Percentiles rank a stretch among this genome's conserved stretches.
phyloP scores from a whole-genome alignment of 2,329 filamentous ascomycete genomes.

The Paecilomyces fulvus region DNA sequence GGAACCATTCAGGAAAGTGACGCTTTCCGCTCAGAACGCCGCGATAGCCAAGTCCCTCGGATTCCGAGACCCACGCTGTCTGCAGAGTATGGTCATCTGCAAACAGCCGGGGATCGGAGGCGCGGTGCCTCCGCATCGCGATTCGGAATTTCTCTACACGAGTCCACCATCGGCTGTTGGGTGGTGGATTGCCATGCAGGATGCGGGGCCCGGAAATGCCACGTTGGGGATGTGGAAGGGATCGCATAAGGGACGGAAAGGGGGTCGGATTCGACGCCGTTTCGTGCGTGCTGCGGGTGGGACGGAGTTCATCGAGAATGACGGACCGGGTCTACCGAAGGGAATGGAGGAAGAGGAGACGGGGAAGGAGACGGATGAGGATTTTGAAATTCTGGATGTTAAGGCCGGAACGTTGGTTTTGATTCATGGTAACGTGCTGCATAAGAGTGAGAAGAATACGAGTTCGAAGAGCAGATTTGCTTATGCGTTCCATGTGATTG shows the following conservation, averaged over 20 bases:
- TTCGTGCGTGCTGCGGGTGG: constrained; percentile 59
- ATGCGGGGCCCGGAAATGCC: constrained; percentile 77
- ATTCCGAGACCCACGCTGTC: constrained; percentile 64
- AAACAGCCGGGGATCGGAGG: constrained; percentile 96
- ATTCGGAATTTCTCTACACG: constrained; percentile 88
- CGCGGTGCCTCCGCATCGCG: constrained; percentile 83
- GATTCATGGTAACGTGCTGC: constrained; percentile 90
- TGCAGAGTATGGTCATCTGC: constrained; percentile 98
- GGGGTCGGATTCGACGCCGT: constrained; percentile 60
- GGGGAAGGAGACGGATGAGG: constrained; percentile 30
- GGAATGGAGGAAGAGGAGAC: constrained; percentile 35
- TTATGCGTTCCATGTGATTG: constrained; percentile 96
- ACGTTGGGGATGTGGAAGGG: constrained; percentile 81
- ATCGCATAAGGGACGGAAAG: constrained; percentile 53
- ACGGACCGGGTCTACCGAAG: constrained; percentile 55
- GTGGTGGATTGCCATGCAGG: constrained; percentile 96
- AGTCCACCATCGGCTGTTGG: constrained; percentile 81
- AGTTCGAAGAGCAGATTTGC: constrained; percentile 84
- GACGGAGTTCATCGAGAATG: constrained; percentile 65
- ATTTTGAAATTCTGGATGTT: constrained; percentile 75
- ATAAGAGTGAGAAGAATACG: constrained; percentile 91
- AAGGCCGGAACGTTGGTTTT: constrained; percentile 84
- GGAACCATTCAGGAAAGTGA: constrained; percentile 53
- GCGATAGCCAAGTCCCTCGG: constrained; percentile 63
- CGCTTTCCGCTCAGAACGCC: constrained; percentile 41